Evolutionary conservation across 139 green algal genomes (phyloP), one percentile per base, ranked within the genome.

Genomic region (Auxenochlorella protothecoides): DNA sequence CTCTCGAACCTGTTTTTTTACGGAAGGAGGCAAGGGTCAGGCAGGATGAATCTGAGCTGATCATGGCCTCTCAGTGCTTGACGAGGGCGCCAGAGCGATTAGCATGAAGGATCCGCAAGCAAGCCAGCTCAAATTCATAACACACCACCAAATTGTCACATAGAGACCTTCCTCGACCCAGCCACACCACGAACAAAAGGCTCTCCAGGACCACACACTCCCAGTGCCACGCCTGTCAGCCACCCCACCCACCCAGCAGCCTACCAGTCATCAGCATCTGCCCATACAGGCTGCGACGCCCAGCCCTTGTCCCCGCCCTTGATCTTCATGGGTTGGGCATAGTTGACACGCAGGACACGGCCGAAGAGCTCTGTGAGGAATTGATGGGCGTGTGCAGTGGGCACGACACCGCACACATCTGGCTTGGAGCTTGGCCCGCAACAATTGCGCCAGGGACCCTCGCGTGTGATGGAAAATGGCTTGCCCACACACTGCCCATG

Each of bases 231-330:
- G 59, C 27, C 27, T 44, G 27, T 44, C 27, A 44, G 27, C 27
- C 27, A 44, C 27, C 27, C 27, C 4, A 11, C 3, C n/a, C 53
- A 61, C 8, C 3, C 53, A 66, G 15, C 9, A 55, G 7, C 71
- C 6, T 68, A 82, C 83, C 83, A 87, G 55, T 84, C 72, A 63
- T 91, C 87, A 5, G 84, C 75, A 60, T 91, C 87, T 6, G 87
- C 87, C 87, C 87, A 92, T 3, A 92, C 87, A 6, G 87, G 69
- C 63, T 89, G 79, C 16, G 87, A 78, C 8, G 79, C 81, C 78
- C 82, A 93, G 63, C 89, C 90, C 82, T 93, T 92, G 76, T 92
- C 89, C 0, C 90, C 91, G 4, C 89, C 92, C 82, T 96, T 97
- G 70, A 97, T 97, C 76, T 93, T 94, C 74, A 89, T 90, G 1